Conservation (phyloP, 208 protist genomes). For the Vickermania spadyakhi region DNA sequence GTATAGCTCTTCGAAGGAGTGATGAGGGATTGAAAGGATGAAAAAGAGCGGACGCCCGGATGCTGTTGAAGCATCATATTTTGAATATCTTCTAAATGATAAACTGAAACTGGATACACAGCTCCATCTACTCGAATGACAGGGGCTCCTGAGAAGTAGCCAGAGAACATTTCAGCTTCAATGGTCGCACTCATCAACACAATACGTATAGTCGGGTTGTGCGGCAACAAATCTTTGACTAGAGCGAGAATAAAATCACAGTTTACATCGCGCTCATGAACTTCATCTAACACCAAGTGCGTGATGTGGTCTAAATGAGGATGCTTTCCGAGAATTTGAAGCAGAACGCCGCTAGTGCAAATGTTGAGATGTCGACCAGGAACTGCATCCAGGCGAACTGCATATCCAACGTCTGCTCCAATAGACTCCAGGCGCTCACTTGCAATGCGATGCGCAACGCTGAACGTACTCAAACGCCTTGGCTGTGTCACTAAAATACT, state of each 20-base stretch:
- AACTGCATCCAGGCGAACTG: constrained; percentile 94
- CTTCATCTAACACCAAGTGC: constrained; percentile 99
- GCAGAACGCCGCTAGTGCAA: constrained; percentile 97
- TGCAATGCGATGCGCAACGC: constrained; percentile 96
- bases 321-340: constrained; percentile 93
- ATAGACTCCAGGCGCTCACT: constrained; percentile 87
- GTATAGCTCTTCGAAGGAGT: background rate
- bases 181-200: constrained; percentile 99
- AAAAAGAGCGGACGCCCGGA: too few species aligned
- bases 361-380: constrained; percentile 91
- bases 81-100: constrained; percentile 66
- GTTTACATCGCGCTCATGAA: constrained; percentile 98
- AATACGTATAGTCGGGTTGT: constrained; percentile 87
- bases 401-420: constrained; percentile 97
- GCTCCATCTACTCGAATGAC: constrained; percentile 67
- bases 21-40: too few species aligned
- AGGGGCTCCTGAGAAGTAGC: constrained; percentile 89
- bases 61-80: background rate
- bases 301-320: constrained; percentile 81
- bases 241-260: constrained; percentile 98
- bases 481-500: constrained; percentile 96
- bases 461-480: constrained; percentile 96
- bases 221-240: constrained; percentile 78
- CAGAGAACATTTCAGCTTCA: constrained; percentile 94
- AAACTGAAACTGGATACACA: constrained; percentile 57